Evolutionary conservation across 768 basidiomycete species (phyloP).

Genomic region (Pluteus cervinus): DNA sequence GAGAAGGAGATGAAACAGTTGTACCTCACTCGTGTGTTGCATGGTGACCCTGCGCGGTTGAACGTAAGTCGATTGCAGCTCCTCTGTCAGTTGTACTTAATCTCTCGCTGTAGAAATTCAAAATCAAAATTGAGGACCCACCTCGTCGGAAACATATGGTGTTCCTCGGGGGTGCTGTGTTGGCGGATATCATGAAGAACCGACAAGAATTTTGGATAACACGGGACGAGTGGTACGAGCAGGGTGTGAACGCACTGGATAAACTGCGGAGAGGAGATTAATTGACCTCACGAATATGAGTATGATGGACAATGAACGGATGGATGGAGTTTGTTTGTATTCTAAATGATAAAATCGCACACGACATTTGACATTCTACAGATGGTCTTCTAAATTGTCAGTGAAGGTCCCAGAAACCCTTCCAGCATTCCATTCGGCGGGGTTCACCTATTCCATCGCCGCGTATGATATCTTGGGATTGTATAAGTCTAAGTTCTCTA

Average conservation of each 20-base stretch:
- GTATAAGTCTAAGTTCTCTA: conserved; percentile 80
- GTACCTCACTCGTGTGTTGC: conserved; percentile 87
- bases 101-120: conserved; percentile 79
- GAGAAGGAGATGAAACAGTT: conserved; percentile 99
- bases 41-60: conserved; percentile 74
- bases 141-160: conserved; percentile 99
- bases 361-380: too few species aligned
- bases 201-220: conserved; percentile 95
- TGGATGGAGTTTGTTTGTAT: too few species aligned
- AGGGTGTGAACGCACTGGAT: conserved; percentile 75
- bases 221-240: conserved; percentile 92
- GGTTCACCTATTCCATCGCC: conserved; percentile 29
- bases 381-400: too few species aligned
- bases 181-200: conserved; percentile 97
- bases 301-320: too few species aligned
- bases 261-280: conserved; percentile 75
- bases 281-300: too few species aligned
- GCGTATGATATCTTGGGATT: conserved; percentile 66
- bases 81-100: neutral
- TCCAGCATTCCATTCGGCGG: conserved; percentile 36
- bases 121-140: conserved; percentile 97
- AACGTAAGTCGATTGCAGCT: conserved; percentile 55
- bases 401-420: conserved; percentile 44
- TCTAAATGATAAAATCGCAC: too few species aligned
- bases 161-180: conserved; percentile 96